Base-by-base conservation (phyloP, 2,329 filamentous ascomycete genomes). In the Aspergillus pseudoterreus region DNA sequence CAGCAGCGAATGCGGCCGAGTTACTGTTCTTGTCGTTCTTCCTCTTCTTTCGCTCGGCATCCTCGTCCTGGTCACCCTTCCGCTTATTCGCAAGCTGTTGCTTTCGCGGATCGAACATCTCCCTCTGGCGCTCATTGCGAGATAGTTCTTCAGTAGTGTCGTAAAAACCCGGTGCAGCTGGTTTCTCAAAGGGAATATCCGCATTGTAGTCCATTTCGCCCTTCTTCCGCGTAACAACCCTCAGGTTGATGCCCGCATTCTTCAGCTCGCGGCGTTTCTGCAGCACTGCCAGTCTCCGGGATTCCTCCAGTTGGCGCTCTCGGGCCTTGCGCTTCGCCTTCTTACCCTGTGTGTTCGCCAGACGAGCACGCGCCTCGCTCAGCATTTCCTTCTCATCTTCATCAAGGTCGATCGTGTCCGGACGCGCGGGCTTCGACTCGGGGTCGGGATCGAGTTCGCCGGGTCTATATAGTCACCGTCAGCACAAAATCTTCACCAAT, bases 351-450 rank as follows among this genome's bases (percentile, higher is more conserved):
- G 94, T 97, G 66, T 99, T 99, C 57, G 94, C 94, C 58, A 99
- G 78, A 75, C 94, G 90, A 50, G 94, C 94, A 68, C 94, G 89
- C 61, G 94, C 94, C 75, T 99, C 94, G 69, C 92, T 96, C 65
- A 99, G 75, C 94, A 99, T 99, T 74, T 99, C 94, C 77, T 99
- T 97, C 73, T 99, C 94, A 68, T 99, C 94, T 70, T 99, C 94
- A 68, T 99, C 94, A 64, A 99, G 84, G 72, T 99, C 94, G 68
- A 99, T 94, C 5, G 94, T 96, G 71, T 99, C 94, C 36, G 94
- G 94, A 54, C 92, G 82, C 33, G 94, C 94, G 50, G 94, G 94
- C 71, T 96, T 96, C 61, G 88, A 94, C 73, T 99, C 94, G 9
- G 94, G 91, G 65, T 97, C 92, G n/a, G 92, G 92, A 63, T 99